Percentiles rank a stretch among this genome's conserved stretches.
Evolutionary conservation across 495 filamentous ascomycete species (phyloP).

Genomic region (Patellaria atrata): DNA sequence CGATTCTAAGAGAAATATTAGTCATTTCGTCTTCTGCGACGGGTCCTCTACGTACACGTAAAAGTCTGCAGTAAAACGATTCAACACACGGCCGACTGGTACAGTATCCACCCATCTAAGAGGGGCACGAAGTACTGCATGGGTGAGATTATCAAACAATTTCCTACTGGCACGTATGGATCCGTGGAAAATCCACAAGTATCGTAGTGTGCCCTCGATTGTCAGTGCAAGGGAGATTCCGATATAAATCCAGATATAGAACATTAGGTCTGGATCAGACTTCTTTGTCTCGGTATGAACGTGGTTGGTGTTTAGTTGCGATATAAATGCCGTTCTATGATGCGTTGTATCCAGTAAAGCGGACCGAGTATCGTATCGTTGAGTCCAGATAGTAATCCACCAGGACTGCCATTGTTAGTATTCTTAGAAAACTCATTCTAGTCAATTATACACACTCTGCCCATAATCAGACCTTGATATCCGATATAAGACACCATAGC

Average conservation of each 20-base stretch:
- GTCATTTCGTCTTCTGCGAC: no score
- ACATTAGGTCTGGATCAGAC: slow-evolving; percentile 30
- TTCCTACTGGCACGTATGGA: slow-evolving; percentile 48
- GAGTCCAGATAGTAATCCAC: slow-evolving; percentile 61
- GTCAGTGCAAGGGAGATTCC: slow-evolving; percentile 42
- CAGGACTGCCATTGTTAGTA: slow-evolving; percentile 30
- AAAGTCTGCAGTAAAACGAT: slow-evolving; percentile 71
- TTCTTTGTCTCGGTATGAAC: no score
- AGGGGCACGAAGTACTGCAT: slow-evolving; percentile 52
- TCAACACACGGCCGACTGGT: slow-evolving; percentile 61
- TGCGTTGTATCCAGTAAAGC: no score
- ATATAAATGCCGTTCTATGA: no score
- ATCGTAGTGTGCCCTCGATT: slow-evolving; percentile 42
- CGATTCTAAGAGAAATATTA: no score
- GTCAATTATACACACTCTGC: slow-evolving; percentile 26
- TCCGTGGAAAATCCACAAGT: slow-evolving; percentile 40
- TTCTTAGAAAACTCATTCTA: no score
- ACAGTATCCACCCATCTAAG: slow-evolving; percentile 71
- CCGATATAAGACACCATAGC: slow-evolving; percentile 37
- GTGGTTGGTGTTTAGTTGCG: no score
- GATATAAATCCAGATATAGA: slow-evolving; percentile 57
- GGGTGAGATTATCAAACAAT: slow-evolving; percentile 50
- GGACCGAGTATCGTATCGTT: slow-evolving; percentile 25
- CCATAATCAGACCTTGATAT: slow-evolving; percentile 37
- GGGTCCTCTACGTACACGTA: slow-evolving; percentile 54